Conservation (phyloP, 2,329 filamentous ascomycete genomes). For the Aspergillus ibericus region DNA sequence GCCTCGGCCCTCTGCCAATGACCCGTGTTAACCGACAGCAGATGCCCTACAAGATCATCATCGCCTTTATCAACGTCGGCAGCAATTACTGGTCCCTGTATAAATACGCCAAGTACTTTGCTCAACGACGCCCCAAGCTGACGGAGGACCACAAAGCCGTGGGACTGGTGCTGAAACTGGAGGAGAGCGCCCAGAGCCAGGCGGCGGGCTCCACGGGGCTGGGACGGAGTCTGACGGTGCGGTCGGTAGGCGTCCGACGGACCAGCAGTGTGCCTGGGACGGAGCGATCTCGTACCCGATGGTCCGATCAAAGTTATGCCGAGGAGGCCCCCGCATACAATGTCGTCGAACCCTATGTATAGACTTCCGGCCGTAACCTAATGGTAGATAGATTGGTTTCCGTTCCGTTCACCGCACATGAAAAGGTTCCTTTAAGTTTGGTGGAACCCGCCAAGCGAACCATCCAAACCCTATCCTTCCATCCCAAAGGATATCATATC, state of each 20-base stretch:
- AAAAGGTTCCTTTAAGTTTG: too few species aligned
- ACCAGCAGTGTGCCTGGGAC: neutral
- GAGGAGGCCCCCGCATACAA: neutral
- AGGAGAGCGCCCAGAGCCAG: constrained; percentile 9
- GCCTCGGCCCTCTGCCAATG: too few species aligned
- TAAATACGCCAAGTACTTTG: constrained; percentile 50
- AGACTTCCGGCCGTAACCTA: neutral
- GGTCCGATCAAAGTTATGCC: neutral
- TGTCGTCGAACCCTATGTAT: neutral
- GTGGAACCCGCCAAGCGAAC: too few species aligned
- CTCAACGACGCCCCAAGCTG: constrained; percentile 49
- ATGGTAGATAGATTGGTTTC: too few species aligned
- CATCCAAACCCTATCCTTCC: too few species aligned
- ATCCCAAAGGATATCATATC: too few species aligned
- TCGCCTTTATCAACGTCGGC: constrained; percentile 48
- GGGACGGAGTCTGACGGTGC: constrained; percentile 14
- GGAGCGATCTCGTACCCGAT: neutral
- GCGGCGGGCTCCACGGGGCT: neutral
- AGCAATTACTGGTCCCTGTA: constrained; percentile 45
- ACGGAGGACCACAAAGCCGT: constrained; percentile 49
- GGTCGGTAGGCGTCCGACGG: constrained; percentile 3
- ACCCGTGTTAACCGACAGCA: neutral
- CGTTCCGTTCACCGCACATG: too few species aligned
- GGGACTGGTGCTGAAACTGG: constrained; percentile 29
- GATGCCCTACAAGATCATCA: constrained; percentile 46